Evolutionary conservation across 441 rosid genomes (phyloP), one percentile per base, ranked within the genome.

Genomic region (Cnidoscolus chayamansa): DNA sequence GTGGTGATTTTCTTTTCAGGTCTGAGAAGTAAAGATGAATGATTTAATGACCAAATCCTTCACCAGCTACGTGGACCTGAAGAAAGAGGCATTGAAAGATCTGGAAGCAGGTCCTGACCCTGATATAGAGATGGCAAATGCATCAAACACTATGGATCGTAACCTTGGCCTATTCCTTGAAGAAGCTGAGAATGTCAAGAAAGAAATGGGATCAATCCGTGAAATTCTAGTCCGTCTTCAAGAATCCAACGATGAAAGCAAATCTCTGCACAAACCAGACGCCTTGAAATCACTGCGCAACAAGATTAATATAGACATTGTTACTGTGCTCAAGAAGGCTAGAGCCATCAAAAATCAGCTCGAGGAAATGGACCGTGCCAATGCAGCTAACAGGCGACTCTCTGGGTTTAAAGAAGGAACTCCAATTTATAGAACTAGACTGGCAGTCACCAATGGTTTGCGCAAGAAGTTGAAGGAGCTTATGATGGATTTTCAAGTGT

Each of bases 1-100:
- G 68, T n/a, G 49, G 63, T 5, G 53, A 60, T 55, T 35, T 60
- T 19, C 4, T 56, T 19, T 80, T 70, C 72, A 78, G 83, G 81
- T 64, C 1, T 31, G 61, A 51, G 50, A 63, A 25, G 59, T 7
- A 40, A 84, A 87, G 76, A 95, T 95, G 99, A 95, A 95, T 80
- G 99, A 95, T 64, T 66, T 95, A 55, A 92, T 92, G 97, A 95
- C 99, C 64, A 95, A 95, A 76, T 92, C 99, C 43, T 94, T 91
- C 81, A 78, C 80, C 69, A 94, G 96, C 84, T 90, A 94, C 65
- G 99, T 90, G 31, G 97, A 94, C 67, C 86, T 94, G 53, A 90
- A 91, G 83, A 94, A 89, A 75, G 97, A 90, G 79, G 99, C 98
- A 64, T 85, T 92, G 89, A 90, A 81, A 75, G 99, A 94, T 76